A percentile compares a stretch with the other conserved stretches of the same genome.
These are phyloP conservation scores for Phoenix dactylifera DNA, from an alignment of 176 grass and related monocot genomes.

Conservation along the genomic window DNA sequence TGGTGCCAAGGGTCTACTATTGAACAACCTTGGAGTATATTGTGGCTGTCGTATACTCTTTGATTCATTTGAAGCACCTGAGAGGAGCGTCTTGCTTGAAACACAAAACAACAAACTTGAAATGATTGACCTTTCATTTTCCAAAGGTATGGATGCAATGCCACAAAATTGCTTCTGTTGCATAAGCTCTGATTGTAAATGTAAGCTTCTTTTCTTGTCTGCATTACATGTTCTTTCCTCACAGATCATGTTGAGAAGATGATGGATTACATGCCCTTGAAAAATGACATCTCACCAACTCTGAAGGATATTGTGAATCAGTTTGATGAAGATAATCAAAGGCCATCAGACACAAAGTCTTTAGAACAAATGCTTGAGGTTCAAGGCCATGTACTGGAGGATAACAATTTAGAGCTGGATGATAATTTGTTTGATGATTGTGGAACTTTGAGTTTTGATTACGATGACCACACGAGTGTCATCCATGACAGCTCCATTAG, in stretches of 20 bases:
- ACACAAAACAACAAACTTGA: conserved; percentile 29
- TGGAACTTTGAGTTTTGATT: conserved; percentile 49
- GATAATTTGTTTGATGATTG: conserved; percentile 41
- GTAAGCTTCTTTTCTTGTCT: too few species aligned
- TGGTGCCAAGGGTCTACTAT: conserved; percentile 85
- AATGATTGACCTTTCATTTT: conserved; percentile 74
- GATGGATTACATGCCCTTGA: conserved; percentile 51
- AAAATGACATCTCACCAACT: conserved; percentile 76
- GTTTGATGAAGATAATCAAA: conserved; percentile 88
- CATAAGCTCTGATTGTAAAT: too few species aligned
- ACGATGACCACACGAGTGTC: conserved; percentile 48
- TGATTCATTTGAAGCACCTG: conserved; percentile 88
- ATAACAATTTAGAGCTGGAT: conserved; percentile 20
- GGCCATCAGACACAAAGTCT: conserved; percentile 33
- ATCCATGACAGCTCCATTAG: conserved; percentile 36
- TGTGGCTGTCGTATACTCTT: conserved; percentile 69
- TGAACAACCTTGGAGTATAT: conserved; percentile 90
- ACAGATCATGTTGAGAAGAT: conserved; percentile 72
- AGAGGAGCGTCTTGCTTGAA: conserved; percentile 47
- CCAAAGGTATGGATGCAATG: conserved; percentile 53
- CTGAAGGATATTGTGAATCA: conserved; percentile 66
- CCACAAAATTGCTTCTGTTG: too few species aligned
- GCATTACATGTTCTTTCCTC: conserved; percentile 9
- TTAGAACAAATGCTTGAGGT: conserved; percentile 36
- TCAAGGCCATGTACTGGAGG: conserved; percentile 25